Base-by-base conservation (phyloP, 345 rosid species). In the Eucalyptus virginea region DNA sequence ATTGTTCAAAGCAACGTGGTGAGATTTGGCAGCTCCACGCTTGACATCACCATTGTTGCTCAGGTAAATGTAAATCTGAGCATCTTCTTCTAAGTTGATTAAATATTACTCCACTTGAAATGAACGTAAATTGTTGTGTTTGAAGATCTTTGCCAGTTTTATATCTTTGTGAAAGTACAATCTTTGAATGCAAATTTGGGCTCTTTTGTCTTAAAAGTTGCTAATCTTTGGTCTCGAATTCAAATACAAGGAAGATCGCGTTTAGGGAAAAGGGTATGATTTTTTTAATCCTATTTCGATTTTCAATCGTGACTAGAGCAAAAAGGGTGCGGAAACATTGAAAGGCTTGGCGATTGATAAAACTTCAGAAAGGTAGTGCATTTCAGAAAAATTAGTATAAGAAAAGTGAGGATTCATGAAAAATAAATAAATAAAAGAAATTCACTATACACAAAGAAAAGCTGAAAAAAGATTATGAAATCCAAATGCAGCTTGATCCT, bases 41-140 rank as follows among this genome's bases (percentile, higher is more conserved):
- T 88, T 5, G 90, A 92, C 80, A 40, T 89, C 21, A 89, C 93
- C 44, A 54, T 90, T 50, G 87, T 90, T 44, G 92, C 93, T 44
- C 88, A 89, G 91, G 93, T 91, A 86, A 56, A 51, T 11, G 77
- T 19, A 45, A 50, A 88, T 69, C 19, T 88, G 23, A 40, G 44
- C n/a, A 42, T 60, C 85, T 40, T 77, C 85, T 26, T 77, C 28
- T 77, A 37, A 37, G 5, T 6, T 77, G 30, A 77, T 24, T 23
- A 77, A 37, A 3, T 3, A 40, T 77, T 77, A 40, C 47, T 21
- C 47, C 47, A 77, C 30, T 21, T 12, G 16, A 77, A 77, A 77
- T 77, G 16, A 77, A 37, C 4, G 85, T 40, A 21, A 4, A 11
- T 40, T 77, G 14, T 77, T 6, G 30, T n/a, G 85, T 14, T 77